Base-by-base conservation (phyloP, 768 basidiomycete genomes). In the Termitomyces eurrhizus region DNA sequence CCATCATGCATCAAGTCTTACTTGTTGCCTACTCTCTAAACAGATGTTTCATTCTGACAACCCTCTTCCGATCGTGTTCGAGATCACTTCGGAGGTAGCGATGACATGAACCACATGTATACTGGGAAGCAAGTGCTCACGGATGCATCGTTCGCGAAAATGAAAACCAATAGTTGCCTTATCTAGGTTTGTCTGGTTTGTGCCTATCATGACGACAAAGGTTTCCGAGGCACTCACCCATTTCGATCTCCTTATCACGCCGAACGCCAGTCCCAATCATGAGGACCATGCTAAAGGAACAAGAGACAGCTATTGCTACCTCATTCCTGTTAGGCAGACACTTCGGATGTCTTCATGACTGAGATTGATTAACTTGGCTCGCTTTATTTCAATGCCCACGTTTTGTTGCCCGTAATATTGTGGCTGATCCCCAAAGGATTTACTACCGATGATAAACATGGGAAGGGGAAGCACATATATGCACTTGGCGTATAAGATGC, bases 21-120 rank as follows among this genome's bases (percentile, higher is more conserved):
- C 24, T 24, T 9, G 36, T 16, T 24, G 37, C 16, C 11, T 26
- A 53, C 16, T 21, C 2, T 7, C 24, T 24, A n/a, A n/a, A 11
- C 24, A 53, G 52, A 37, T 53, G 16, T 16, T 53, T 9, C 39
- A 26, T 18, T 39, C 52, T 24, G 52, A 53, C 52, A 29, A 39
- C 36, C 14, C 7, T 53, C 36, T 53, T 24, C 9, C 18, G 52
- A 53, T 53, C 52, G 52, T 39, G 16, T 53, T 16, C 52, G 52
- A 53, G 52, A 53, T 24, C 16, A 6, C 21, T 53, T 53, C 33
- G 52, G 52, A 39, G 24, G 52, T 4, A 61, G 60, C 26, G 55
- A 56, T 36, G 61, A 62, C 18, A 49, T 62, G 26, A 59, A 57
- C 24, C 35, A 50, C 35, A 26, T 41, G n/a, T 42, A 24, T 21